These are phyloP conservation scores for Phytophthora tentaculata DNA, from an alignment of 352 stramenopile genomes.

Conservation along the genomic window DNA sequence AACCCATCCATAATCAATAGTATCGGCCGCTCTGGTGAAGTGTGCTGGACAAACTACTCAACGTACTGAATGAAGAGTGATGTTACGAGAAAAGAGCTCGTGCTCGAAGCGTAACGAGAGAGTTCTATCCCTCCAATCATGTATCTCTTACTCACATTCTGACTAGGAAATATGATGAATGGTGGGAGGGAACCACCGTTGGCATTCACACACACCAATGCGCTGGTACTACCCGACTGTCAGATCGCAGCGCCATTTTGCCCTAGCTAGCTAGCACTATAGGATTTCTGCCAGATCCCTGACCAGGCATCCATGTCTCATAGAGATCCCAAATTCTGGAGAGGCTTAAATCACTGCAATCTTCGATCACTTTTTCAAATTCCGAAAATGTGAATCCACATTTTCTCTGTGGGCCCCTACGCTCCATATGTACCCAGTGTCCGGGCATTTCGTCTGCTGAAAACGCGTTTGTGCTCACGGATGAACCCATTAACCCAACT, in stretches of 20 bases:
- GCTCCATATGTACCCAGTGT: not conserved
- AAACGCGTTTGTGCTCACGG: not conserved
- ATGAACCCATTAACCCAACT: not conserved
- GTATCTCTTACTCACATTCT: not conserved
- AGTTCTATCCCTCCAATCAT: not conserved
- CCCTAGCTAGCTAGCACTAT: not conserved
- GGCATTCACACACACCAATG: not conserved
- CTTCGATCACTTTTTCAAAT: not conserved
- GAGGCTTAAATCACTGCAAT: not conserved
- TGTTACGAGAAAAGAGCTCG: not conserved
- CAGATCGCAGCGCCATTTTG: not conserved
- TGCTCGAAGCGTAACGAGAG: not conserved
- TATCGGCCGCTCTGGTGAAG: not conserved
- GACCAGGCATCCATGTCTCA: not conserved
- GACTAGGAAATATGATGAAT: not conserved
- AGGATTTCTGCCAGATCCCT: not conserved
- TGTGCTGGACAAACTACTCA: not conserved
- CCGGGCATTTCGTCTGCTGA: not conserved
- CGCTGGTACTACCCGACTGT: not conserved
- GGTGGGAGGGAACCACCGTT: not conserved
- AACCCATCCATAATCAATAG: not conserved
- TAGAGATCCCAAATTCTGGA: not conserved
- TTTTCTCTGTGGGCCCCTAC: not conserved
- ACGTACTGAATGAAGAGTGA: not conserved
- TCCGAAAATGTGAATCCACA: not conserved